A percentile compares a stretch with the other conserved stretches of the same genome.
Conservation (phyloP, 441 rosid species). For the Isatis lusitanica region DNA sequence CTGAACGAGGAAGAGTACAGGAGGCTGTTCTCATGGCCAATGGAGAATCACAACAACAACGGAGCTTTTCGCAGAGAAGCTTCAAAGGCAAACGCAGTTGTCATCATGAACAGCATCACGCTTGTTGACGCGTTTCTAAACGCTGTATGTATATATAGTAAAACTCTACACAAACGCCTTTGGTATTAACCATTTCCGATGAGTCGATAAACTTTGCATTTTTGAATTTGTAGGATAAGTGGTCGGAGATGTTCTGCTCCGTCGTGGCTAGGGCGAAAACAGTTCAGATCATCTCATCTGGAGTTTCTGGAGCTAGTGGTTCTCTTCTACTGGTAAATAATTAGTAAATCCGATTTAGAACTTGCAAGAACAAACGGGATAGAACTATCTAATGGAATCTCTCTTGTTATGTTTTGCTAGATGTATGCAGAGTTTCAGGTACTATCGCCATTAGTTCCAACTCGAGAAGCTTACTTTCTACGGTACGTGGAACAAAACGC, state of each 20-base stretch:
- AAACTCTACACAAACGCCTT: neutral
- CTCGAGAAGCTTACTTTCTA: slow-evolving; percentile 74
- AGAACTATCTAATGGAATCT: slow-evolving; percentile 1
- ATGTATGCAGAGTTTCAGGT: slow-evolving; percentile 85
- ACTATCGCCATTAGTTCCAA: slow-evolving; percentile 75
- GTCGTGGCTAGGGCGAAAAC: slow-evolving; percentile 82
- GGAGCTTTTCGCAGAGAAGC: slow-evolving; percentile 63
- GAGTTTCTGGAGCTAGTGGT: slow-evolving; percentile 69
- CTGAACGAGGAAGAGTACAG: slow-evolving; percentile 66
- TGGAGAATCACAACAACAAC: slow-evolving; percentile 37
- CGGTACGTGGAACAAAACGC: slow-evolving; percentile 75
- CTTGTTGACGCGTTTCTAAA: slow-evolving; percentile 80
- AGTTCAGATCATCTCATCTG: slow-evolving; percentile 62
- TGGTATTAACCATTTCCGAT: neutral
- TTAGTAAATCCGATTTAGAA: neutral
- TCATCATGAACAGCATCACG: slow-evolving; percentile 87
- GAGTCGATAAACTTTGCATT: neutral
- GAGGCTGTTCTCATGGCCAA: slow-evolving; percentile 67
- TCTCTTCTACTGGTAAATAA: slow-evolving; percentile 74
- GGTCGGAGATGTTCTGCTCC: slow-evolving; percentile 92
- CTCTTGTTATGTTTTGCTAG: slow-evolving; percentile 39
- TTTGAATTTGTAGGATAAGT: slow-evolving; percentile 53
- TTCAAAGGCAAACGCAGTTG: slow-evolving; percentile 59
- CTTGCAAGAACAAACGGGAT: neutral
- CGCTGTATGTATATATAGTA: slow-evolving; percentile 54